Conservation (phyloP, 257 asterid species). For the Solanum megistacrolobum region DNA sequence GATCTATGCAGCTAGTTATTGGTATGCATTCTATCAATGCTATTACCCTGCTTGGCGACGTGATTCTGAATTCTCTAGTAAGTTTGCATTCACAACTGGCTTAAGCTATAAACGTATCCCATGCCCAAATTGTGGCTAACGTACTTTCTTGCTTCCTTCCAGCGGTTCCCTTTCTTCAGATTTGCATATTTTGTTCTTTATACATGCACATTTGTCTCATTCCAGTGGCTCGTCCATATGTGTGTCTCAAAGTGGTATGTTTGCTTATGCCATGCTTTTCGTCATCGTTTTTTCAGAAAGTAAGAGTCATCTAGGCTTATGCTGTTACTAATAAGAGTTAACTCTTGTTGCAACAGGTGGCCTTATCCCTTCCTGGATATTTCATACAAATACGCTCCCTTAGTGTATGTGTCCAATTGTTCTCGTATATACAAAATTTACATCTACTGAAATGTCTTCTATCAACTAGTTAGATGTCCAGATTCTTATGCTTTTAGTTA, state of each 20-base stretch:
- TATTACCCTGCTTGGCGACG: constrained; percentile 55
- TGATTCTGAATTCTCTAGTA: constrained; percentile 55
- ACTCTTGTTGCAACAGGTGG: constrained; percentile 40
- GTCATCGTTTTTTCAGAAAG: not conserved
- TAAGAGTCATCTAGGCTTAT: not conserved
- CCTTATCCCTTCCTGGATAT: constrained; percentile 64
- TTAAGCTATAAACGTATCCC: not conserved
- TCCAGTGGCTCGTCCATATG: constrained; percentile 85
- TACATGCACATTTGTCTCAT: constrained; percentile 54
- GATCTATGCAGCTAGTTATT: constrained; percentile 39
- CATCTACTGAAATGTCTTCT: not conserved
- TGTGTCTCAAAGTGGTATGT: constrained; percentile 46
- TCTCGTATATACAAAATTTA: not conserved
- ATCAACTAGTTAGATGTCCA: not conserved
- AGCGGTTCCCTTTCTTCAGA: constrained; percentile 87
- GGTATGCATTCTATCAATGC: constrained; percentile 74
- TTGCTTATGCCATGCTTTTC: not conserved
- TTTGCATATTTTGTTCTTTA: constrained; percentile 64
- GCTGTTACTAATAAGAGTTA: not conserved
- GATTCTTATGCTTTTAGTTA: not conserved
- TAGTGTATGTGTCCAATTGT: constrained; percentile 33
- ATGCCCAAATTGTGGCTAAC: not conserved
- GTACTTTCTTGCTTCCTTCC: constrained; percentile 16
- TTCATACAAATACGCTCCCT: constrained; percentile 53
- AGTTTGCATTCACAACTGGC: not conserved